These are phyloP conservation scores for Trametes coccinea DNA, from an alignment of 768 basidiomycete species.

Conservation along the genomic window DNA sequence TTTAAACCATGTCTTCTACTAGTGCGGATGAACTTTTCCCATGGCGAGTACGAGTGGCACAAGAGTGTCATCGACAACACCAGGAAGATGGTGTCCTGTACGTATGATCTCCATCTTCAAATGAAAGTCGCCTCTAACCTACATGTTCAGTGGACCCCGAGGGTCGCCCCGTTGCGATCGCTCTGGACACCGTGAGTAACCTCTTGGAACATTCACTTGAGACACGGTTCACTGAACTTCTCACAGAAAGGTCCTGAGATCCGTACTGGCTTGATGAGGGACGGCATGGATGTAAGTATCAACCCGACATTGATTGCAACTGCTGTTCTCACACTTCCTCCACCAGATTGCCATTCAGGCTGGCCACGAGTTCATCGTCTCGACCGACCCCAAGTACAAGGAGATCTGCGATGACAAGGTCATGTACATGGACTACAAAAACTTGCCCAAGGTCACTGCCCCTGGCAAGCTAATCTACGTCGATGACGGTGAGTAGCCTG, in stretches of 20 bases:
- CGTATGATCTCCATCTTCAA: slow-evolving; percentile 26
- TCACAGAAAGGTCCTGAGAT: slow-evolving; percentile 98
- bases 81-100: slow-evolving; percentile 78
- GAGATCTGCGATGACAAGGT: slow-evolving; percentile 80
- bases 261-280: slow-evolving; percentile 90
- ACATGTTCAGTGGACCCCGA: slow-evolving; percentile 52
- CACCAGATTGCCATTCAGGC: slow-evolving; percentile 76
- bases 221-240: slow-evolving; percentile 5
- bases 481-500: slow-evolving; percentile 73
- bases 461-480: slow-evolving; percentile 98
- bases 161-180: slow-evolving; percentile 95
- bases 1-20: slow-evolving; percentile 4
- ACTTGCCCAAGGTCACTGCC: slow-evolving; percentile 92
- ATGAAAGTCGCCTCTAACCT: not conserved
- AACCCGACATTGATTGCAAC: slow-evolving; percentile 6
- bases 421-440: slow-evolving; percentile 92
- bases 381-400: slow-evolving; percentile 80
- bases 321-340: slow-evolving; percentile 4
- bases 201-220: not conserved
- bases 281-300: slow-evolving; percentile 76
- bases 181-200: slow-evolving; percentile 85
- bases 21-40: slow-evolving; percentile 99
- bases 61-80: slow-evolving; percentile 99
- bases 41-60: slow-evolving; percentile 98
- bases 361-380: slow-evolving; percentile 92